phyloP scores from a whole-genome alignment of 2,329 filamentous ascomycete genomes.

The Seiridium cupressi region DNA sequence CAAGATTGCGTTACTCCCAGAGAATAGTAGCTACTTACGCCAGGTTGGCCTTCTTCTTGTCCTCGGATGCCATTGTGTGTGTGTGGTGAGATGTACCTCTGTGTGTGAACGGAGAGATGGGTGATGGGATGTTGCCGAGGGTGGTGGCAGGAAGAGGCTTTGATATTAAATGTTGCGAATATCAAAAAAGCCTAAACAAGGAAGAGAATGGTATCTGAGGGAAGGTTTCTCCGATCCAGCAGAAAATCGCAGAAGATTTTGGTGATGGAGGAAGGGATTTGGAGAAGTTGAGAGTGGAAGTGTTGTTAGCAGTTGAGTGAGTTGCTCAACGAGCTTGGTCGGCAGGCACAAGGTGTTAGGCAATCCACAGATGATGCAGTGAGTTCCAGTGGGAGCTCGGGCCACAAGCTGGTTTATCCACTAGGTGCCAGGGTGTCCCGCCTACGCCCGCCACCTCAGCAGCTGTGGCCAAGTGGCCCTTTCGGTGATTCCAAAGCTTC shows the following conservation, averaged over 20 bases:
- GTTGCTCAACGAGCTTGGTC: no score
- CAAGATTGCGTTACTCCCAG: not conserved
- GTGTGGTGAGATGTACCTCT: constrained; percentile 11
- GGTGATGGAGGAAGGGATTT: not conserved
- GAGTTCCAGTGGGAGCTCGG: constrained; percentile 4
- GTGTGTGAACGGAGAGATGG: not conserved
- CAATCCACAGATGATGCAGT: constrained; percentile 9
- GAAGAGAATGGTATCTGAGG: not conserved
- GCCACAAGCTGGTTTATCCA: not conserved
- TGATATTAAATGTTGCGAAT: not conserved
- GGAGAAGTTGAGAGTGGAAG: not conserved
- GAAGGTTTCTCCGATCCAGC: not conserved
- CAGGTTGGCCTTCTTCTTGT: constrained; percentile 82
- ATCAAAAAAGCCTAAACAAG: not conserved
- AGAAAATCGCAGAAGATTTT: constrained; percentile 1
- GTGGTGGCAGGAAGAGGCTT: not conserved
- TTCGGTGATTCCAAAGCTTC: constrained; percentile 3
- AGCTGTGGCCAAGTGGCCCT: constrained; percentile 9
- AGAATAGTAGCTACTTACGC: constrained; percentile 56
- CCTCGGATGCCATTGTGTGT: constrained; percentile 68
- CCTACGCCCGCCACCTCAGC: not conserved
- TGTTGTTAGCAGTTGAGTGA: not conserved
- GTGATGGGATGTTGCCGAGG: not conserved
- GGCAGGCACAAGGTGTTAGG: not conserved
- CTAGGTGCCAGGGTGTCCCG: not conserved